A percentile compares a stretch with the other conserved stretches of the same genome.
Evolutionary conservation across 2,329 filamentous ascomycete species (phyloP).

Genomic region (Cryphonectria carpinicola): DNA sequence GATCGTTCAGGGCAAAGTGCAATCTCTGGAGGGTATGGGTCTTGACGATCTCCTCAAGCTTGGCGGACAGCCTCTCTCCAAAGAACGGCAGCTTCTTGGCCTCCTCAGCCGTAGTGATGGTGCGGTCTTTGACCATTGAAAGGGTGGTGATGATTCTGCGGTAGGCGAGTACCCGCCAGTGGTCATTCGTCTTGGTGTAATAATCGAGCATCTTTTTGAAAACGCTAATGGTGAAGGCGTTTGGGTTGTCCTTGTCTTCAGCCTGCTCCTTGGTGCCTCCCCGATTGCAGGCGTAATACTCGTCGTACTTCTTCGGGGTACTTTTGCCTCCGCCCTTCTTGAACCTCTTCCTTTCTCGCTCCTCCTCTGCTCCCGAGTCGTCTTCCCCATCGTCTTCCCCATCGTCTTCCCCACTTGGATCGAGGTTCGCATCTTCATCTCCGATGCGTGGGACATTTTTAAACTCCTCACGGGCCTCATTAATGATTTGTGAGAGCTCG

Average conservation of each 20-base stretch:
- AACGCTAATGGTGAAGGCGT: constrained; percentile 74
- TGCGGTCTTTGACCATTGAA: constrained; percentile 60
- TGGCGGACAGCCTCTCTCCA: constrained; percentile 73
- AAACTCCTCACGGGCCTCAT: constrained; percentile 59
- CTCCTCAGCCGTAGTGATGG: constrained; percentile 70
- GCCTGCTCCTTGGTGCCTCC: constrained; percentile 51
- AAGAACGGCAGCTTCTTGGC: constrained; percentile 71
- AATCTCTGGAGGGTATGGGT: constrained; percentile 74
- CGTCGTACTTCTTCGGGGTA: constrained; percentile 45
- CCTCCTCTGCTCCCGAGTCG: constrained; percentile 31
- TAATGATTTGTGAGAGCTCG: constrained; percentile 67
- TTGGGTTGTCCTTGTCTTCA: constrained; percentile 62
- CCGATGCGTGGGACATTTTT: constrained; percentile 60
- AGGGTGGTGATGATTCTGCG: constrained; percentile 77
- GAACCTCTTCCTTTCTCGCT: constrained; percentile 33
- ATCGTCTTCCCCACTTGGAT: constrained; percentile 33
- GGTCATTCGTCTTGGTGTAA: constrained; percentile 75
- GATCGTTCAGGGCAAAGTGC: constrained; percentile 70
- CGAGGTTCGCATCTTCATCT: constrained; percentile 49
- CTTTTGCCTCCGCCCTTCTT: constrained; percentile 31
- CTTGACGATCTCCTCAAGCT: constrained; percentile 86
- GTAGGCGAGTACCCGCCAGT: constrained; percentile 77
- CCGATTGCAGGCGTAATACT: constrained; percentile 59
- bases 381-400: constrained; percentile 30
- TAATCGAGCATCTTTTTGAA: constrained; percentile 79